Percentiles rank a stretch among this genome's conserved stretches.
Conservation (phyloP, 176 grass and related monocot genomes). For the Carex kokanica region DNA sequence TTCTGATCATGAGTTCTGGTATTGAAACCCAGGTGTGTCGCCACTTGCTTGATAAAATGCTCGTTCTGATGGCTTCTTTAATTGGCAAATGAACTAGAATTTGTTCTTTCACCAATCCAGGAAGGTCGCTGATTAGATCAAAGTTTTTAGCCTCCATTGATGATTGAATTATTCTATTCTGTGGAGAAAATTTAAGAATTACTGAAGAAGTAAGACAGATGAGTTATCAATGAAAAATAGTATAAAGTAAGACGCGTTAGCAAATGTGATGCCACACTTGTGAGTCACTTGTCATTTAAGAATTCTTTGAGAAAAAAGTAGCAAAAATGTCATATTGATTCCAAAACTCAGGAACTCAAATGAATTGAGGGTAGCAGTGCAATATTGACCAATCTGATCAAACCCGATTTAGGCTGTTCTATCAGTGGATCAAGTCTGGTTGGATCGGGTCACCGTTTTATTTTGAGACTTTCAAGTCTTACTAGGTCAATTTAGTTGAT, state of each 20-base stretch:
- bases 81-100: slow-evolving; percentile 24
- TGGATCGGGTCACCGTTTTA: not conserved
- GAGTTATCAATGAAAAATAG: not conserved
- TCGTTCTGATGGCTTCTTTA: slow-evolving; percentile 23
- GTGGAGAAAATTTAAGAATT: not conserved
- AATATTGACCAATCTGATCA: not conserved
- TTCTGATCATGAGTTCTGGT: slow-evolving; percentile 13
- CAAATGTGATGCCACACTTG: not conserved
- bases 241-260: not conserved
- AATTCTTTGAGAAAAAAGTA: not conserved
- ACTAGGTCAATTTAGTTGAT: not conserved
- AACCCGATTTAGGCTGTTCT: not conserved
- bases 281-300: not conserved
- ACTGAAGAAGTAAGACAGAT: not conserved
- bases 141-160: slow-evolving; percentile 1
- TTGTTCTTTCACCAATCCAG: slow-evolving; percentile 14
- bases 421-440: not conserved
- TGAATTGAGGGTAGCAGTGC: not conserved
- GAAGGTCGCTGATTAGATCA: slow-evolving; percentile 27
- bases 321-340: not conserved
- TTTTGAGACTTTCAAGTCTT: not conserved
- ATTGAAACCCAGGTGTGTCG: slow-evolving; percentile 22
- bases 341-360: not conserved
- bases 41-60: slow-evolving; percentile 27
- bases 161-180: not conserved